phyloP scores from a whole-genome alignment of 2,329 filamentous ascomycete species.

The Fusarium oligoseptatum region DNA sequence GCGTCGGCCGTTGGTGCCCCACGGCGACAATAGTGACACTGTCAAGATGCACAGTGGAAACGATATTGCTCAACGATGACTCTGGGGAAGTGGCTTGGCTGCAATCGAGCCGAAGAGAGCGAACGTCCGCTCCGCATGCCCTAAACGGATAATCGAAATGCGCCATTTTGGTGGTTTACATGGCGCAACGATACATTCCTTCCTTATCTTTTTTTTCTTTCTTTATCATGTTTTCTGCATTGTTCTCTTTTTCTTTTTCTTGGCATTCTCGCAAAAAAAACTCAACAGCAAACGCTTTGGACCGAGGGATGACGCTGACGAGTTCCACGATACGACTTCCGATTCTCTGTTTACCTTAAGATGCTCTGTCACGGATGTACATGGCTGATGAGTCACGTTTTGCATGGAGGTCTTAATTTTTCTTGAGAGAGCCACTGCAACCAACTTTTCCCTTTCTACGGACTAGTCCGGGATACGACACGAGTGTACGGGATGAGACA shows the following conservation, averaged over 20 bases:
- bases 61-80: background rate
- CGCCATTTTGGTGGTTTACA: conserved; percentile 8
- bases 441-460: conserved; percentile 42
- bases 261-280: conserved; percentile 46
- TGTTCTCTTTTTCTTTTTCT: conserved; percentile 33
- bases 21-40: conserved; percentile 53
- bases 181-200: conserved; percentile 33
- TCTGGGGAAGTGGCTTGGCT: conserved; percentile 7
- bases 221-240: conserved; percentile 37
- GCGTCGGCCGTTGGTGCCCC: conserved; percentile 59
- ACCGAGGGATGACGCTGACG: conserved; percentile 52
- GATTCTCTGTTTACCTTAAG: conserved; percentile 51
- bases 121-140: conserved; percentile 5
- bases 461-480: conserved; percentile 48
- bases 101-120: conserved; percentile 13
- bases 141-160: conserved; percentile 22
- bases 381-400: conserved; percentile 61
- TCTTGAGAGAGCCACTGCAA: conserved; percentile 41
- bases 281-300: conserved; percentile 46
- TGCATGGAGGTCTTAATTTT: conserved; percentile 56
- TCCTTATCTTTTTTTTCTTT: conserved; percentile 37
- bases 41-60: conserved; percentile 5
- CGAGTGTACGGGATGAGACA: conserved; percentile 49
- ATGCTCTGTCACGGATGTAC: conserved; percentile 55
- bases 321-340: conserved; percentile 52